Percentiles rank a stretch among this genome's conserved stretches.
Evolutionary conservation across 495 filamentous ascomycete species (phyloP).

Genomic region (Podospora bellae-mahoneyi): DNA sequence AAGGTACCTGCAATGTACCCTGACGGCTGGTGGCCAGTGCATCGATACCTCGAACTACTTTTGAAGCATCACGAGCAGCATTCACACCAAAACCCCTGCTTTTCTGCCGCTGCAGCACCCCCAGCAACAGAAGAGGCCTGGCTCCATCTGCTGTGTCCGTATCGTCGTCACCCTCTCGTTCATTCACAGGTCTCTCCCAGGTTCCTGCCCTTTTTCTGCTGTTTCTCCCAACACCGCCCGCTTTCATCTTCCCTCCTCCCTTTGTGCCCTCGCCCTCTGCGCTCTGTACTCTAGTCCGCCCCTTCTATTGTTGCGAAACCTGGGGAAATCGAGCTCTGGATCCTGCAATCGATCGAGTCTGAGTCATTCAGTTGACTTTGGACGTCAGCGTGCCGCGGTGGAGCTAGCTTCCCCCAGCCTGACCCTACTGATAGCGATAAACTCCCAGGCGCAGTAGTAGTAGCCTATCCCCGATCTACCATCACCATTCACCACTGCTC

Average conservation of each 20-base stretch:
- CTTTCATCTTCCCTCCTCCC: constrained; percentile 2
- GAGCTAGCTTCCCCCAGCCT: constrained; percentile 16
- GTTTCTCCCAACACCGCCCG: constrained; percentile 9
- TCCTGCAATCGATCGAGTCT: constrained; percentile 30
- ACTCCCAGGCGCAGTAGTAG: constrained; percentile 6
- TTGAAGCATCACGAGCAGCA: constrained; percentile 26
- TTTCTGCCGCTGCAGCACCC: constrained; percentile 20
- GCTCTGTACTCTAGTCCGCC: not conserved
- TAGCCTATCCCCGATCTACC: constrained; percentile 1
- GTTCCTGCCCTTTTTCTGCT: constrained; percentile 24
- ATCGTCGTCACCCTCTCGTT: constrained; percentile 18
- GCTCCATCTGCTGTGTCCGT: not conserved
- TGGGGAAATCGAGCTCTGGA: not conserved
- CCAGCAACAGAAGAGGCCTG: constrained; percentile 13
- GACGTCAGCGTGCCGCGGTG: constrained; percentile 37
- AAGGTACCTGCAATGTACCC: not conserved
- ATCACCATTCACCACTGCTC: constrained; percentile 1
- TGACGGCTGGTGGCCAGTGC: constrained; percentile 12
- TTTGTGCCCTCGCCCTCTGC: constrained; percentile 13
- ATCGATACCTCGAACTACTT: not conserved
- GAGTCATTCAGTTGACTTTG: constrained; percentile 42
- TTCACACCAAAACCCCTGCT: constrained; percentile 20
- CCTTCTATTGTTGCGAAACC: constrained; percentile 6
- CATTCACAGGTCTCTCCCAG: constrained; percentile 18
- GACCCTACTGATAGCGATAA: constrained; percentile 11